Evolutionary conservation across 148 eudicot species (phyloP).

Genomic region (Dianthus caryophyllus): DNA sequence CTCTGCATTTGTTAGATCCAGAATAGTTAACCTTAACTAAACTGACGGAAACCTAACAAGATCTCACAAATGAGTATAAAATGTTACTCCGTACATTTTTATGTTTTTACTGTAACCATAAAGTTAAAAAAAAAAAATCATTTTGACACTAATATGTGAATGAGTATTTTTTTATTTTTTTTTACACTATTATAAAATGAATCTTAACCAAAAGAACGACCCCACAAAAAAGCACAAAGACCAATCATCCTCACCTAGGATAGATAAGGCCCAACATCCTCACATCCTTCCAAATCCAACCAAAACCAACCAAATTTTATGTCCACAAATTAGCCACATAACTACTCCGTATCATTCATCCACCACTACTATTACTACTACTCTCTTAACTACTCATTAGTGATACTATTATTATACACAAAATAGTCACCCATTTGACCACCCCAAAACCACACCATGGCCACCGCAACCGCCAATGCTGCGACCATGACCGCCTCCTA

Average conservation of each 20-base stretch:
- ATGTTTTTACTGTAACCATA: no score
- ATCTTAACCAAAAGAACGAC: no score
- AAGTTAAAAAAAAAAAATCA: no score
- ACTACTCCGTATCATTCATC: background rate
- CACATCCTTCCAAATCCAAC: constrained; percentile 12
- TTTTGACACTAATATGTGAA: no score
- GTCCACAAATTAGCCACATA: constrained; percentile 26
- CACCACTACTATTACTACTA: constrained; percentile 14
- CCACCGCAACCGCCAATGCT: constrained; percentile 33
- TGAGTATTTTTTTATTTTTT: no score
- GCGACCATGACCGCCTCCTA: constrained; percentile 59
- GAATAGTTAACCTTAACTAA: no score
- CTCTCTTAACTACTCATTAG: background rate
- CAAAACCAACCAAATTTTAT: constrained; percentile 18
- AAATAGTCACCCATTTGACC: background rate
- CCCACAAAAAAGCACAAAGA: constrained; percentile 19
- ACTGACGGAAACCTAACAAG: no score
- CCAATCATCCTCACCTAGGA: constrained; percentile 18
- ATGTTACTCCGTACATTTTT: no score
- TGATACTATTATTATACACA: background rate
- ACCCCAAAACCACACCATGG: constrained; percentile 26
- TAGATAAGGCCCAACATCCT: constrained; percentile 21
- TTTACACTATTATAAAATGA: no score
- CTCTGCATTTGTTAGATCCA: no score
- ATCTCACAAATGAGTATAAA: no score